Percentiles rank a stretch among this genome's conserved stretches.
These are phyloP conservation scores for Henckelia pumila DNA, from an alignment of 257 asterid genomes.

Conservation along the genomic window DNA sequence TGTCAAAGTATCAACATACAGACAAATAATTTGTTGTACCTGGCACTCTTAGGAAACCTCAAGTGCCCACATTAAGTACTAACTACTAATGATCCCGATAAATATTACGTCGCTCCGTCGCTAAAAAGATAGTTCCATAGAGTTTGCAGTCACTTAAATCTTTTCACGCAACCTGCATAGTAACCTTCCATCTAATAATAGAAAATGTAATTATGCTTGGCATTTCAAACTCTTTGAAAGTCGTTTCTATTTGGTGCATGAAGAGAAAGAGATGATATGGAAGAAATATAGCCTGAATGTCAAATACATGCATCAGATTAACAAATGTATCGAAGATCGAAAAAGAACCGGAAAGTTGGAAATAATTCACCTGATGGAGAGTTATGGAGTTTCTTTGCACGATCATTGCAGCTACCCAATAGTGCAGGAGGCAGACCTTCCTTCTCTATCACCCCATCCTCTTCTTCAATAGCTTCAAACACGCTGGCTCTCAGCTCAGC, in stretches of 20 bases:
- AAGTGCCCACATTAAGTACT: slow-evolving; percentile 3
- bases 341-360: background rate
- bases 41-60: background rate
- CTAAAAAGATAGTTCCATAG: too few species aligned
- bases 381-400: slow-evolving; percentile 85
- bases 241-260: slow-evolving; percentile 1
- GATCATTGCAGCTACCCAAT: slow-evolving; percentile 94
- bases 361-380: slow-evolving; percentile 69
- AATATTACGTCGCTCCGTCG: too few species aligned
- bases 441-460: slow-evolving; percentile 69
- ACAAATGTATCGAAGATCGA: background rate
- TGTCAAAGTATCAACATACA: slow-evolving; percentile 24
- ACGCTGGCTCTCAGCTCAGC: slow-evolving; percentile 97
- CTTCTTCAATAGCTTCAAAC: slow-evolving; percentile 95
- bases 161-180: background rate
- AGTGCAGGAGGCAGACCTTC: slow-evolving; percentile 91
- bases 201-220: too few species aligned
- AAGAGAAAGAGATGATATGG: background rate
- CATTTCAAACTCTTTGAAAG: background rate
- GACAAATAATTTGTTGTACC: background rate
- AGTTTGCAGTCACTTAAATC: background rate
- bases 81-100: background rate
- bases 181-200: background rate
- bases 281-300: background rate
- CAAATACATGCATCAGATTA: background rate